Percentiles rank a stretch among this genome's conserved stretches.
Conservation (phyloP, 192 early-diverging fungal genomes). For the Linnemannia zychae region DNA sequence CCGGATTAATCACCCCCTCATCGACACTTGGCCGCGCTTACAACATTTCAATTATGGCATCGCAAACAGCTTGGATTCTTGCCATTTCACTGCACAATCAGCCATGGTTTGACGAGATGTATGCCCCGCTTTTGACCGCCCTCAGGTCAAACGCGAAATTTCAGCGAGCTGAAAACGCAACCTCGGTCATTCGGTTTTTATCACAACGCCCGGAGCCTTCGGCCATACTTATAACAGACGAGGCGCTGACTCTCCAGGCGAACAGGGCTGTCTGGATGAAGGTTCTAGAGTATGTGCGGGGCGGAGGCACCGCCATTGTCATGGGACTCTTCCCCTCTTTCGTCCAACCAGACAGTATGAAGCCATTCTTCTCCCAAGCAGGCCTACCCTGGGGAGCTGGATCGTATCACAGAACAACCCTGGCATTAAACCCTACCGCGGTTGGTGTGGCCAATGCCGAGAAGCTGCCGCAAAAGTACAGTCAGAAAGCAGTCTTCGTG, state of each 20-base stretch:
- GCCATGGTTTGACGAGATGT: slow-evolving; percentile 47
- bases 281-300: slow-evolving; percentile 43
- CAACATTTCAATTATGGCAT: slow-evolving; percentile 37
- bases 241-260: slow-evolving; percentile 33
- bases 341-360: slow-evolving; percentile 33
- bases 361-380: slow-evolving; percentile 48
- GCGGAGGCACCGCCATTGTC: slow-evolving; percentile 43
- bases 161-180: slow-evolving; percentile 36
- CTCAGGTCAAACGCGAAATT: slow-evolving; percentile 45
- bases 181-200: slow-evolving; percentile 37
- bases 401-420: slow-evolving; percentile 49
- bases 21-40: slow-evolving; percentile 28
- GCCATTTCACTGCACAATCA: slow-evolving; percentile 47
- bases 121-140: slow-evolving; percentile 49
- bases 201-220: slow-evolving; percentile 41
- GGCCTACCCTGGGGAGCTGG: slow-evolving; percentile 37
- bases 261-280: slow-evolving; percentile 42
- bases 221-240: slow-evolving; percentile 45
- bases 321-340: slow-evolving; percentile 39
- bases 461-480: slow-evolving; percentile 47
- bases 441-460: slow-evolving; percentile 42
- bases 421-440: slow-evolving; percentile 43
- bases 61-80: slow-evolving; percentile 36
- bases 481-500: slow-evolving; percentile 46
- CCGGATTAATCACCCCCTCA: slow-evolving; percentile 36